Evolutionary conservation across 2,329 filamentous ascomycete genomes (phyloP).

Genomic region (Zymoseptoria ardabiliae): DNA sequence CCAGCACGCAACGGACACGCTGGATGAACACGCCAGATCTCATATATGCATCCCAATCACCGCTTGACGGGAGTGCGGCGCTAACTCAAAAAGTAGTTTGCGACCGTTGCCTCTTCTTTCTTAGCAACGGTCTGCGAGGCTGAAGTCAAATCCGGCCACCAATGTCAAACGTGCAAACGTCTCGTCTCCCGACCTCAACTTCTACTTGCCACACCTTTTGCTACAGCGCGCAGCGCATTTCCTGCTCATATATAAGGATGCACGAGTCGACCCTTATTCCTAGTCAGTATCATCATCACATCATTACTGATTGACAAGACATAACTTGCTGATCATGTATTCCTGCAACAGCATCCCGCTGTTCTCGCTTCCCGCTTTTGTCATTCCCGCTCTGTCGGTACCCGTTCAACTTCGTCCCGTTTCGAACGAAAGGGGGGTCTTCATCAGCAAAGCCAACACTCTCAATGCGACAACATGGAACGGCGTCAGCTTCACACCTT

Average conservation of each 20-base stretch:
- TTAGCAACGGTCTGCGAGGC: neutral
- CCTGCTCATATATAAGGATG: neutral
- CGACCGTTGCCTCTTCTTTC: neutral
- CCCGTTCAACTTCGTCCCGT: conserved; percentile 2
- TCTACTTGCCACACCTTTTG: neutral
- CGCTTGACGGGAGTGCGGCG: neutral
- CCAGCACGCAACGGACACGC: neutral
- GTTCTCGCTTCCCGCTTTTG: neutral
- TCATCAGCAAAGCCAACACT: conserved; percentile 14
- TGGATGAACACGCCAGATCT: neutral
- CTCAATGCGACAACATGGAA: conserved; percentile 16
- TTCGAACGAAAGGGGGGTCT: conserved; percentile 1
- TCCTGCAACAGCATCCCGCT: conserved; percentile 2
- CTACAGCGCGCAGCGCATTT: neutral
- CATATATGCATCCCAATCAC: neutral
- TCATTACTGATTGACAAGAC: neutral
- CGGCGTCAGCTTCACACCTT: neutral
- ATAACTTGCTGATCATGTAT: conserved; percentile 8
- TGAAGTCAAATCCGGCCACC: neutral
- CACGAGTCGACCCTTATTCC: neutral
- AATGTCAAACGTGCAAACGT: neutral
- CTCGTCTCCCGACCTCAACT: neutral
- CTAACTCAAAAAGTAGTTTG: neutral
- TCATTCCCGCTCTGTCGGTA: neutral
- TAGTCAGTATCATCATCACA: conserved; percentile 4